Conservation (phyloP, 2,329 filamentous ascomycete genomes). For the Botryotinia calthae region DNA sequence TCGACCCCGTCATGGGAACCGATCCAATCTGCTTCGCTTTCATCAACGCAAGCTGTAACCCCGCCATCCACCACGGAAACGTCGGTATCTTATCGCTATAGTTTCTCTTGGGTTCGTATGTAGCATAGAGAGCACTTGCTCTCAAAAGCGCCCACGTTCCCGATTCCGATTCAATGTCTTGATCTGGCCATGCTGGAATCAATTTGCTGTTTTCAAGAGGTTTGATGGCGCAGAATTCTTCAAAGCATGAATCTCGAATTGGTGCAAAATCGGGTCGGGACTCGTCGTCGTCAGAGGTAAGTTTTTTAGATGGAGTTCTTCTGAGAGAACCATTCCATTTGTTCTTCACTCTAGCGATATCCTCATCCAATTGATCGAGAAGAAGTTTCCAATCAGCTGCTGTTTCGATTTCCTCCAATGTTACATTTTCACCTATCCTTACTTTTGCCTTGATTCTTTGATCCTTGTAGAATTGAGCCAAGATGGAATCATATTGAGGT, state of each 20-base stretch:
- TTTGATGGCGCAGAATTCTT: constrained; percentile 29
- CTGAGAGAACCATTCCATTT: not conserved
- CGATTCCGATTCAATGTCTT: constrained; percentile 22
- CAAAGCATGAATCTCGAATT: constrained; percentile 23
- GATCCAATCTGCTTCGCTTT: constrained; percentile 26
- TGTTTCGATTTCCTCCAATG: not conserved
- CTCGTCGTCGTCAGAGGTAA: constrained; percentile 7
- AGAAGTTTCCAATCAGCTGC: constrained; percentile 22
- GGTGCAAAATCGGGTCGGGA: constrained; percentile 11
- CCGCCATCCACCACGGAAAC: constrained; percentile 37
- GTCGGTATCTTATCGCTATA: not conserved
- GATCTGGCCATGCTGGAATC: constrained; percentile 26
- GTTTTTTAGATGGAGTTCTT: not conserved
- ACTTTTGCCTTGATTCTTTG: constrained; percentile 22
- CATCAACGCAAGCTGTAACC: constrained; percentile 32
- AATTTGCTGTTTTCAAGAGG: constrained; percentile 28
- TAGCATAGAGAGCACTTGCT: constrained; percentile 42
- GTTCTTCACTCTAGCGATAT: constrained; percentile 6
- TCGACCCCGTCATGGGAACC: constrained; percentile 20
- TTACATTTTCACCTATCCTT: constrained; percentile 16
- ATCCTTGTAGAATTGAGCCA: constrained; percentile 27
- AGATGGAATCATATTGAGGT: constrained; percentile 30
- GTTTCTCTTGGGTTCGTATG: constrained; percentile 11
- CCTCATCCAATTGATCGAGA: not conserved
- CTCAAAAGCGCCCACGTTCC: constrained; percentile 46